phyloP scores from a whole-genome alignment of 2,329 filamentous ascomycete genomes.

The Arthrobotrys pseudoclavata region DNA sequence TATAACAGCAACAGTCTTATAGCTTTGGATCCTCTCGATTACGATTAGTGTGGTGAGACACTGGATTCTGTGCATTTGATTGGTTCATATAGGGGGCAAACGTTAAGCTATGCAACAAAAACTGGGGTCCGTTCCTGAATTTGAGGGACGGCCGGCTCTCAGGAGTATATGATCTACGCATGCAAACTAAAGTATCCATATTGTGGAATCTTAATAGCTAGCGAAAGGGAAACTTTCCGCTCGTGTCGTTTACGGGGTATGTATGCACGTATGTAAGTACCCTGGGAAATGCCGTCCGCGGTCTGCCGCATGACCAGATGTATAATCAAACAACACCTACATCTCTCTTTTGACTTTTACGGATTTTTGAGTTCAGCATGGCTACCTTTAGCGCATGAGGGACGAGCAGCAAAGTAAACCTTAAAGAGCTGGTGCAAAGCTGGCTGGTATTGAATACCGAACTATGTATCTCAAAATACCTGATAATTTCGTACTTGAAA shows the following conservation, averaged over 20 bases:
- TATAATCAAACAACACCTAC: constrained; percentile 27
- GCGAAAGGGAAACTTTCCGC: constrained; percentile 43
- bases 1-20: constrained; percentile 10
- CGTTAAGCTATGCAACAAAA: constrained; percentile 41
- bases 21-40: constrained; percentile 36
- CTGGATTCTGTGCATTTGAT: constrained; percentile 25
- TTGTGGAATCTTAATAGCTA: constrained; percentile 18
- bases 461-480: constrained; percentile 22
- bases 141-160: constrained; percentile 18
- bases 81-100: constrained; percentile 31
- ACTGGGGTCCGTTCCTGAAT: constrained; percentile 55
- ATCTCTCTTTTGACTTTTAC: constrained; percentile 26
- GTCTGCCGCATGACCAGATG: constrained; percentile 7
- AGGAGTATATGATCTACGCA: constrained; percentile 35
- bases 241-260: constrained; percentile 6
- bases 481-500: constrained; percentile 40
- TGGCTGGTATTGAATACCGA: constrained; percentile 34
- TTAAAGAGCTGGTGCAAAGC: constrained; percentile 25
- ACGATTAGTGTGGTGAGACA: constrained; percentile 49
- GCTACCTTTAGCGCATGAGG: constrained; percentile 18
- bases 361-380: constrained; percentile 24
- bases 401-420: constrained; percentile 26
- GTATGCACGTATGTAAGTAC: not conserved
- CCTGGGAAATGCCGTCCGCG: constrained; percentile 44
- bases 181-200: constrained; percentile 20